A percentile compares a stretch with the other conserved stretches of the same genome.
Conservation (phyloP, 805 yeast species). For the Clavispora fructus region DNA sequence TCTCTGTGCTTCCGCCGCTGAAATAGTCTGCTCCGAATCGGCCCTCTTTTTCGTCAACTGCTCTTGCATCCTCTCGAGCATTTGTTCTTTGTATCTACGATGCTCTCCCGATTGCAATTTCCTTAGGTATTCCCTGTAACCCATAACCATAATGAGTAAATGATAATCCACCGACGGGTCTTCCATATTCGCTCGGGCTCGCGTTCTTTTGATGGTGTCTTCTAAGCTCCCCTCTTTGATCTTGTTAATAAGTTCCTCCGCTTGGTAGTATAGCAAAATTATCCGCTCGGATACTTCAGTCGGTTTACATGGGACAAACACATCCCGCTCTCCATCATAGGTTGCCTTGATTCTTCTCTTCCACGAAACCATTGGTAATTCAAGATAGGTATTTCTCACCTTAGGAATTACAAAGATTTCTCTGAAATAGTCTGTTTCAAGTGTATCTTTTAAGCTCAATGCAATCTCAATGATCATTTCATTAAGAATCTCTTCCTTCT, state of each 20-base stretch:
- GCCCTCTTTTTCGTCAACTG: not conserved
- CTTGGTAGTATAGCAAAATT: conserved; percentile 41
- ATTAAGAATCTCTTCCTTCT: conserved; percentile 45
- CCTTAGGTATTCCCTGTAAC: conserved; percentile 42
- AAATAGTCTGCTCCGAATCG: conserved; percentile 3
- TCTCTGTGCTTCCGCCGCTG: conserved; percentile 33
- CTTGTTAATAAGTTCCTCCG: conserved; percentile 36
- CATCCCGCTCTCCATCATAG: conserved; percentile 45
- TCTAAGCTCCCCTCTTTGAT: conserved; percentile 8
- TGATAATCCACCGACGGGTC: conserved; percentile 19
- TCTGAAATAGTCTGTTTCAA: conserved; percentile 21
- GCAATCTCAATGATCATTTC: conserved; percentile 49
- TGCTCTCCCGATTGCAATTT: conserved; percentile 44
- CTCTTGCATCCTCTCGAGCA: conserved; percentile 9
- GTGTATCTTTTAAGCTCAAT: conserved; percentile 11
- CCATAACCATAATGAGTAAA: conserved; percentile 44
- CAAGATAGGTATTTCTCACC: conserved; percentile 17
- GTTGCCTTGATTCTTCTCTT: conserved; percentile 43
- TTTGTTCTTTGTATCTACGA: conserved; percentile 31
- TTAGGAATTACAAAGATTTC: conserved; percentile 17
- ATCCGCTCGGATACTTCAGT: conserved; percentile 40
- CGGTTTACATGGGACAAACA: conserved; percentile 49
- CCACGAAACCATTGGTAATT: conserved; percentile 48
- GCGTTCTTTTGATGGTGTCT: conserved; percentile 6
- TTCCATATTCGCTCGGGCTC: conserved; percentile 5